Conservation (phyloP, 2,329 filamentous ascomycete genomes). For the Colletotrichum orchidophilum region DNA sequence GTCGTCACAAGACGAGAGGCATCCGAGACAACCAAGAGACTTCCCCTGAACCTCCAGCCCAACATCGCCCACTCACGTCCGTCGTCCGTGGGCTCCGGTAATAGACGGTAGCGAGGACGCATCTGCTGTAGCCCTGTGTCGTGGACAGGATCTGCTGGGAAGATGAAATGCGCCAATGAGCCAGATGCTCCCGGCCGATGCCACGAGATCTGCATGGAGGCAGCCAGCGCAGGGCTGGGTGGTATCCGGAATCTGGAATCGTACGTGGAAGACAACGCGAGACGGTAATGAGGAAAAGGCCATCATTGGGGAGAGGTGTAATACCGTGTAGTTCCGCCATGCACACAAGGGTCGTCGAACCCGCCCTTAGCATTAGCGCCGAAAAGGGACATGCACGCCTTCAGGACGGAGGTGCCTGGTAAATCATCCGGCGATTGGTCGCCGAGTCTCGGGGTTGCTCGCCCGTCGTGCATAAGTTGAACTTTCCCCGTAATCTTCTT, state of each 20-base stretch:
- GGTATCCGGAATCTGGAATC: neutral
- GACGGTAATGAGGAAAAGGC: neutral
- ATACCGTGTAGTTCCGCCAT: conserved; percentile 2
- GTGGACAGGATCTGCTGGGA: conserved; percentile 5
- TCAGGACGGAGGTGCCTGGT: conserved; percentile 26
- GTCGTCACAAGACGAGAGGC: conserved; percentile 17
- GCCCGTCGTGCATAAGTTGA: conserved; percentile 25
- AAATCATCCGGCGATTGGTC: conserved; percentile 22
- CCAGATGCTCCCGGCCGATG: neutral
- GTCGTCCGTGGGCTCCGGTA: neutral
- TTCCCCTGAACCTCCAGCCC: neutral
- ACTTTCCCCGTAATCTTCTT: neutral
- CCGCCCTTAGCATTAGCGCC: conserved; percentile 20
- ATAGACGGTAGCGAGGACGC: conserved; percentile 16
- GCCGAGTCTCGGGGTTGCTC: conserved; percentile 26
- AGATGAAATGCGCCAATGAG: conserved; percentile 7
- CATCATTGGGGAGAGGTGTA: conserved; percentile 19
- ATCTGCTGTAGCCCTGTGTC: conserved; percentile 11
- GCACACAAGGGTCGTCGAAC: conserved; percentile 22
- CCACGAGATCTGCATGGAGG: conserved; percentile 4
- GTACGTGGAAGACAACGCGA: neutral
- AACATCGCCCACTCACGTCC: neutral
- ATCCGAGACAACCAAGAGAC: conserved; percentile 22
- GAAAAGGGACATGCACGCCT: conserved; percentile 22
- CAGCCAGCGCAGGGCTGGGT: conserved; percentile 1